A percentile compares a stretch with the other conserved stretches of the same genome.
These are phyloP conservation scores for Bryum argenteum DNA, from an alignment of 225 moss, liverwort and hornwort species.

Conservation along the genomic window DNA sequence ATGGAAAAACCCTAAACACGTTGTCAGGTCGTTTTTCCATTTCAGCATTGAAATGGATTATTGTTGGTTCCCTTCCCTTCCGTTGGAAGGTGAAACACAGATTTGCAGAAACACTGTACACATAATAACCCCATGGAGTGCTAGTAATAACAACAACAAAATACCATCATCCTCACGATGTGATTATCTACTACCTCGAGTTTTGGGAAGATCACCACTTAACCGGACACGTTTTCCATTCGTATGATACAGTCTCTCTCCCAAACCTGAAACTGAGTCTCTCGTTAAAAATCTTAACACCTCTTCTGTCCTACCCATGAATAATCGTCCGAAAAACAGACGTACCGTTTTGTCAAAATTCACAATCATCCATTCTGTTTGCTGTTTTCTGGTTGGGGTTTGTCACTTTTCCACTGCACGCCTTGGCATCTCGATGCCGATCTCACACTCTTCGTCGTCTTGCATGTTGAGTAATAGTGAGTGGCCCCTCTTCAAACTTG, in stretches of 20 bases:
- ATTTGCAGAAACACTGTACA: conserved; percentile 26
- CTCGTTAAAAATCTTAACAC: no score
- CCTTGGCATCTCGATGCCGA: conserved; percentile 51
- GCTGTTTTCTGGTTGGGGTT: not conserved
- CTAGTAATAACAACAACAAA: not conserved
- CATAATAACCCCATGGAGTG: conserved; percentile 9
- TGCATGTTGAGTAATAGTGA: conserved; percentile 66
- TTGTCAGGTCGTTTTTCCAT: not conserved
- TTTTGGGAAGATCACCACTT: conserved; percentile 30
- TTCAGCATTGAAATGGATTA: conserved; percentile 10
- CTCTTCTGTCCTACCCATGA: not conserved
- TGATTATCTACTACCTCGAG: conserved; percentile 31
- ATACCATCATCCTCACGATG: conserved; percentile 10
- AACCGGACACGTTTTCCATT: not conserved
- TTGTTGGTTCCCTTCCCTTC: conserved; percentile 2
- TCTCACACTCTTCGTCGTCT: conserved; percentile 54
- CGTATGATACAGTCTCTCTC: conserved; percentile 35
- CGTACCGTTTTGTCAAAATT: conserved; percentile 26
- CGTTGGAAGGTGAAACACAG: not conserved
- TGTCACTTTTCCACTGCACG: conserved; percentile 81
- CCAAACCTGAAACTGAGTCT: conserved; percentile 43
- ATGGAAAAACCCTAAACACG: not conserved
- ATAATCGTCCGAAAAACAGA: not conserved
- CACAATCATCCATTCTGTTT: not conserved
- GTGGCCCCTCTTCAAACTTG: conserved; percentile 70